Base-by-base conservation (phyloP, 345 rosid genomes). In the Eucalyptus dawsonii region DNA sequence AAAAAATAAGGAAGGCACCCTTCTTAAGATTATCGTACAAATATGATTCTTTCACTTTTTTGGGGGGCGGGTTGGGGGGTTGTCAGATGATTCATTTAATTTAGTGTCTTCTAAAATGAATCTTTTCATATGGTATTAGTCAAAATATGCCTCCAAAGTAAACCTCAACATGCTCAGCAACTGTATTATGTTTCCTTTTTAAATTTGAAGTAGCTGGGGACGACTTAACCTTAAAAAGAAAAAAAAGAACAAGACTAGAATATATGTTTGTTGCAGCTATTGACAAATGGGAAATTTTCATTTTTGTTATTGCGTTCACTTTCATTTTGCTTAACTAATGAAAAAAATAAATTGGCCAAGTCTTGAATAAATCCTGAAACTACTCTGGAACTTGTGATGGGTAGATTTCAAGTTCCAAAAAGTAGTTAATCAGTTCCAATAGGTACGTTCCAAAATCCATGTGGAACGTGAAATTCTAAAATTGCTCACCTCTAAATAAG, bases 391-490 rank as follows among this genome's bases (percentile, higher is more conserved):
- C 29, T 24, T 9, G 29, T 56, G 62, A 2, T 22, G 8, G 60
- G 11, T 54, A 54, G 5, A 9, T 54, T 54, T 54, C 10, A 54
- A 21, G 60, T 54, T 21, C 5, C 25, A 54, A 54, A 56, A 56
- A 56, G 29, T 56, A 56, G 12, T 0, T 1, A 56, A 56, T 10
- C 0, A 0, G 0, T 56, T 56, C 1, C 1, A 0, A 56, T 10
- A 24, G 27, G 13, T 24, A 56, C 1, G 0, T 53, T 53, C 24
- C 5, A 53, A 19, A 53, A 53, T 53, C 58, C 24, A 53, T 53
- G 10, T 0, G 10, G 5, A 53, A 8, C 5, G 2, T 53, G 24
- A 19, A 53, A 53, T 53, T 10, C n/a, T 53, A 19, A 53, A 56
- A 56, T 56, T 56, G 62, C 62, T 24, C 1, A 56, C 6, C 62